Evolutionary conservation across 257 asterid species (phyloP).

Genomic region (Rhazya stricta): DNA sequence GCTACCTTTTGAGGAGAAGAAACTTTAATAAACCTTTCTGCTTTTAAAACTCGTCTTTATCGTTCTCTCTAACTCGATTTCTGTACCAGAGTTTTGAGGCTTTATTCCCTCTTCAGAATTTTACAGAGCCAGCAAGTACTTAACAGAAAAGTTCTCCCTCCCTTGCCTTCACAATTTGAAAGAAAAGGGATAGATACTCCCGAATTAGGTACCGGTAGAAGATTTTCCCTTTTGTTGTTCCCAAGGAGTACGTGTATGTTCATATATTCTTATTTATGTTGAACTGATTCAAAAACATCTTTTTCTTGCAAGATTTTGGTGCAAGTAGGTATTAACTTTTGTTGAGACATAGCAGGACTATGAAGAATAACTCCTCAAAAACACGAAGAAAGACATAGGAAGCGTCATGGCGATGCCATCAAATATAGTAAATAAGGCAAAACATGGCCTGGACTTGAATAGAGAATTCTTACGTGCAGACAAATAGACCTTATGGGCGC

Average conservation of each 20-base stretch:
- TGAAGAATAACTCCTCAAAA: not conserved
- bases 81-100: not conserved
- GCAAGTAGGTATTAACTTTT: not conserved
- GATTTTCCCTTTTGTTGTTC: not conserved
- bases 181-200: not conserved
- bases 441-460: conserved; percentile 2
- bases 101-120: conserved; percentile 8
- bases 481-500: conserved; percentile 9
- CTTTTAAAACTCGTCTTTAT: conserved; percentile 12
- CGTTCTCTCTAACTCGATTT: conserved; percentile 15
- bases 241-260: not conserved
- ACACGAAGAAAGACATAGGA: not conserved
- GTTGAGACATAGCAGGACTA: not conserved
- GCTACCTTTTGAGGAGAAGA: conserved; percentile 19
- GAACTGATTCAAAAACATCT: not conserved
- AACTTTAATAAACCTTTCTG: conserved; percentile 4
- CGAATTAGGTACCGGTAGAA: not conserved
- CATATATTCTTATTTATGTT: not conserved
- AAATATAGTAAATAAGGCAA: not conserved
- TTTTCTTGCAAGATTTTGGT: not conserved
- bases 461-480: not conserved
- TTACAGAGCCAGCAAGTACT: conserved; percentile 1
- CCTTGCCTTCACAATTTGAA: conserved; percentile 2
- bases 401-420: not conserved
- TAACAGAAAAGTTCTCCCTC: conserved; percentile 1